Conservation (phyloP, 306 rosid genomes). For the Sicyos edulis region DNA sequence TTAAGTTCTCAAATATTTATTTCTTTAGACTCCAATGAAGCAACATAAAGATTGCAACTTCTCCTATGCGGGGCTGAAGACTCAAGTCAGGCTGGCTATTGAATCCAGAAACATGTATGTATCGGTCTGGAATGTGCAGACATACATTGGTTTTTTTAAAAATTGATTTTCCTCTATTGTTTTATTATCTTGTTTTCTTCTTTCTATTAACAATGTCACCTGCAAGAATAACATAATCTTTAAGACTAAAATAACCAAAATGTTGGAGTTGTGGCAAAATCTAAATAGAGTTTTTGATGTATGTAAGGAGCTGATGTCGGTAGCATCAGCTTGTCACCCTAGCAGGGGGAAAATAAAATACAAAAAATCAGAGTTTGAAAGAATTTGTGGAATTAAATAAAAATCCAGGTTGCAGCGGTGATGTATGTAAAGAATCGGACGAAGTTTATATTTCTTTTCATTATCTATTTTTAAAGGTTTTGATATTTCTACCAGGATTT, state of each 20-base stretch:
- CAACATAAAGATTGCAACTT: constrained; percentile 99
- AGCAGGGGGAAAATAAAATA: too few species aligned
- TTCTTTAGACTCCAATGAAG: constrained; percentile 76
- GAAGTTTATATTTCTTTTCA: too few species aligned
- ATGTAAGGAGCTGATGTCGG: not conserved
- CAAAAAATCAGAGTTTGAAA: too few species aligned
- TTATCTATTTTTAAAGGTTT: not conserved
- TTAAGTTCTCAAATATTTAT: constrained; percentile 7
- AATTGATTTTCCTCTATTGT: not conserved
- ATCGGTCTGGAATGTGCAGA: not conserved
- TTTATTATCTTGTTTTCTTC: not conserved
- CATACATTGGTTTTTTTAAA: not conserved
- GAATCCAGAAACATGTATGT: constrained; percentile 79
- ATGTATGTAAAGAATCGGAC: too few species aligned
- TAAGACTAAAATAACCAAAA: not conserved
- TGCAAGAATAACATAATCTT: not conserved
- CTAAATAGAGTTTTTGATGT: not conserved
- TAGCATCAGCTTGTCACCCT: too few species aligned
- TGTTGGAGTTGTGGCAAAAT: constrained; percentile 1
- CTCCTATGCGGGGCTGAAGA: constrained; percentile 93
- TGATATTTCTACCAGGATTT: not conserved
- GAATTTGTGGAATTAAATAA: too few species aligned
- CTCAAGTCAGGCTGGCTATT: constrained; percentile 92
- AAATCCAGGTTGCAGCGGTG: too few species aligned
- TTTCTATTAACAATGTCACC: not conserved